phyloP scores from a whole-genome alignment of 441 rosid genomes.

The Aleurites moluccanus region DNA sequence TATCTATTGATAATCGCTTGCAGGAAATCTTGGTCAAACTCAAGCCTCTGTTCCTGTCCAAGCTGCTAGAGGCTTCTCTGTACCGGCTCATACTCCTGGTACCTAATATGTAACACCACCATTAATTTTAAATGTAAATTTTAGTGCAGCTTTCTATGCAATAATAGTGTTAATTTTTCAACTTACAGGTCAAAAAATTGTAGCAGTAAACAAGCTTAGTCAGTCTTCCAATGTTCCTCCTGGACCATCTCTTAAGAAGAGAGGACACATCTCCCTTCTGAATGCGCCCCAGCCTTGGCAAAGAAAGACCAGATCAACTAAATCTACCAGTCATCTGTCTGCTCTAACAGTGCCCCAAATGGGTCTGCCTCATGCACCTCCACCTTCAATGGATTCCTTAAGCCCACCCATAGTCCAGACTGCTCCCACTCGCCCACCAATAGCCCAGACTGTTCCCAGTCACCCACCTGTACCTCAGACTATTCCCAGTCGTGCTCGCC shows the following conservation, averaged over 20 bases:
- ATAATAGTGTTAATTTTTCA: constrained; percentile 3
- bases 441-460: background rate
- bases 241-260: constrained; percentile 28
- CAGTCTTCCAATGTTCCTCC: constrained; percentile 12
- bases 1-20: constrained; percentile 10
- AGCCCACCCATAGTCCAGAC: background rate
- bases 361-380: background rate
- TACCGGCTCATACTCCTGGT: constrained; percentile 20
- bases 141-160: background rate
- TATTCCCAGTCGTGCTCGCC: background rate
- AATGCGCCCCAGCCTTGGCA: constrained; percentile 6
- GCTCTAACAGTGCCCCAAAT: background rate
- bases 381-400: background rate
- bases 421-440: background rate
- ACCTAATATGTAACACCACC: background rate
- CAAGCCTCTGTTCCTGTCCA: constrained; percentile 16
- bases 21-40: constrained; percentile 27
- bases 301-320: constrained; percentile 9
- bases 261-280: constrained; percentile 3
- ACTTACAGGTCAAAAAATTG: constrained; percentile 25
- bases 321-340: background rate
- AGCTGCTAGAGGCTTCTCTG: constrained; percentile 7
- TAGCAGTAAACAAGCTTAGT: constrained; percentile 17
- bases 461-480: background rate
- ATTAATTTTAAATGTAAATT: background rate